Evolutionary conservation across 345 rosid species (phyloP).

Genomic region (Gossypium bickii): DNA sequence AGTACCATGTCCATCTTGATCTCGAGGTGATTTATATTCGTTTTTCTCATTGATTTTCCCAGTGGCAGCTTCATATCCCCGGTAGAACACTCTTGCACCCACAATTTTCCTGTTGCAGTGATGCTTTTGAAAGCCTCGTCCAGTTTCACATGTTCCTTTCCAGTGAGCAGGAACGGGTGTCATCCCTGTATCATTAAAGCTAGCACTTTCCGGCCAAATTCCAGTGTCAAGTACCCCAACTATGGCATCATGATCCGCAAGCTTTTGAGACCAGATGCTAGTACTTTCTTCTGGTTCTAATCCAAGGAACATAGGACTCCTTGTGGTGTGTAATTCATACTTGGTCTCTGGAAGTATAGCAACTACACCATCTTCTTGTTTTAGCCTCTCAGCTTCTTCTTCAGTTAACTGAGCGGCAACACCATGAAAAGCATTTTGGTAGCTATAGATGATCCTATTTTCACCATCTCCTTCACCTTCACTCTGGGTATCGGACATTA

Average conservation of each 20-base stretch:
- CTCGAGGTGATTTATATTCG: constrained; percentile 72
- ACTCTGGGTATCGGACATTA: constrained; percentile 22
- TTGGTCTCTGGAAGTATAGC: constrained; percentile 51
- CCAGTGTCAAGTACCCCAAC: constrained; percentile 78
- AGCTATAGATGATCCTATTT: constrained; percentile 61
- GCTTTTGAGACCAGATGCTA: constrained; percentile 41
- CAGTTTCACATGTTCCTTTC: constrained; percentile 68
- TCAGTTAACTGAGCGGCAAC: constrained; percentile 52
- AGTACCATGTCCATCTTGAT: constrained; percentile 73
- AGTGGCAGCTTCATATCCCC: constrained; percentile 57
- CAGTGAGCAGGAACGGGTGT: constrained; percentile 52
- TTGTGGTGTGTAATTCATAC: constrained; percentile 67
- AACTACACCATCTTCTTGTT: constrained; percentile 48
- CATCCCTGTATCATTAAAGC: constrained; percentile 63
- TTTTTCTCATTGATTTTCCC: constrained; percentile 50
- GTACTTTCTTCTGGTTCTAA: constrained; percentile 43
- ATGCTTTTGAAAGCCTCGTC: constrained; percentile 41
- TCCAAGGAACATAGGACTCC: constrained; percentile 72
- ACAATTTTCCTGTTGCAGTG: constrained; percentile 68
- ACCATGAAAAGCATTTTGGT: constrained; percentile 60
- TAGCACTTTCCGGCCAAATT: constrained; percentile 71
- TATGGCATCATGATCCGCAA: constrained; percentile 55
- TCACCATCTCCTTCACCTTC: constrained; percentile 32
- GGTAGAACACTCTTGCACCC: constrained; percentile 60
- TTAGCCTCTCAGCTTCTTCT: constrained; percentile 55